Base-by-base conservation (phyloP, 257 asterid species). In the Plantago ovata region DNA sequence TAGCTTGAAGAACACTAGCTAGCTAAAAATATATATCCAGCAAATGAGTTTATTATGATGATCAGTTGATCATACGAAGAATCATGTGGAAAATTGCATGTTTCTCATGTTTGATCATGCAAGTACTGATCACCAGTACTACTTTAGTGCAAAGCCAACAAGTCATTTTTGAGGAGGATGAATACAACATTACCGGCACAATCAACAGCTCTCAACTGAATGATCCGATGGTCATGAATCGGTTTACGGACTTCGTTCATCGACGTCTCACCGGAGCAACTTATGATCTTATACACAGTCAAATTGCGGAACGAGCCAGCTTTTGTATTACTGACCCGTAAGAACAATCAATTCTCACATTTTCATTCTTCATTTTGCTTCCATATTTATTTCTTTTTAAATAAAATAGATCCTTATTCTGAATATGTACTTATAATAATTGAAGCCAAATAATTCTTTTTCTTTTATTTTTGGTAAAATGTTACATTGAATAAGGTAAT, bases 321-420 rank as follows among this genome's bases (percentile, higher is more conserved):
- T 87, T 77, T 65, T 87, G 94, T 58, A 43, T 84, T 14, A 73
- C 74, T 6, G 75, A 87, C 77, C 86, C 94, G 95, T 85, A 60
- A 75, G 71, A 49, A 21, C 47, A 38, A 14, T 49, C 7, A 28
- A 28, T 10, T 28, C 36, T 3, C n/a, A n/a, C n/a, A n/a, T n/a
- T n/a, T n/a, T n/a, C n/a, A n/a, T n/a, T n/a, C n/a, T n/a, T n/a
- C n/a, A n/a, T n/a, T n/a, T 19, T 0, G 10, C 20, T 14, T 6
- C 21, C 18, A 0, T 44, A 14, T 13, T 16, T 36, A n/a, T 10
- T 14, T 42, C 21, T 33, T 10, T 10, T n/a, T n/a, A n/a, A n/a
- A n/a, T n/a, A n/a, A n/a, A n/a, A n/a, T n/a, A n/a, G n/a, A n/a
- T n/a, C n/a, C n/a, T n/a, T n/a, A n/a, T n/a, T n/a, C n/a, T n/a